Base-by-base conservation (phyloP, 805 yeast genomes). In the Metschnikowia proteae region DNA sequence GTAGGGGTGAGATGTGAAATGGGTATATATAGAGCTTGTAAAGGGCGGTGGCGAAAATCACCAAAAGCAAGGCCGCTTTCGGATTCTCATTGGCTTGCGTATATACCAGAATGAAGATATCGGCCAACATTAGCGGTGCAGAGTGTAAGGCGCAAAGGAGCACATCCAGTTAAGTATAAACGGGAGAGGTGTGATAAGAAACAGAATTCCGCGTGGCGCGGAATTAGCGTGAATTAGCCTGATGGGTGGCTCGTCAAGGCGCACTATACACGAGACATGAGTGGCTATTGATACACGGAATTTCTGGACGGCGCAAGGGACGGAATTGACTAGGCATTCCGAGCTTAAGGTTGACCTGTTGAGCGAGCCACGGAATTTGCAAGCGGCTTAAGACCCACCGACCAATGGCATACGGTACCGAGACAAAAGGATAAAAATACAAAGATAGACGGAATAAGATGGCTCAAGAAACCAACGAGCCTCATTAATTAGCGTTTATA, bases 1-100 rank as follows among this genome's bases (percentile, higher is more conserved):
- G 60, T 5, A 83, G 58, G 6, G 85, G 83, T 29, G 78, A 78
- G 3, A 78, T 47, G 37, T 59, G 64, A 28, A 80, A 64, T 3
- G 85, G 85, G 47, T 73, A 70, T 1, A 80, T 39, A 3, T 75
- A 35, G 35, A 73, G 58, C 29, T 62, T 47, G 58, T 74, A 76
- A 30, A 47, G 45, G 59, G 40, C 48, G 37, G 29, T 80, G 65
- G 35, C 32, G 11, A 34, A 30, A 8, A 34, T 9, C 30, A 52
- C 40, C 30, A 29, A 35, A 7, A 32, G 27, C 22, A 52, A 36
- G 6, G 45, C 37, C 17, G 29, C 30, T n/a, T 10, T 13, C 29
- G 45, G 54, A 23, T 46, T 9, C 8, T 29, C 40, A 4, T 13
- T 17, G 5, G 40, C 43, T 17, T 5, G 32, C 17, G 26, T 25